Percentiles rank a stretch among this genome's conserved stretches.
Evolutionary conservation across 202 grass and related monocot genomes (phyloP).

Genomic region (Zizania palustris): DNA sequence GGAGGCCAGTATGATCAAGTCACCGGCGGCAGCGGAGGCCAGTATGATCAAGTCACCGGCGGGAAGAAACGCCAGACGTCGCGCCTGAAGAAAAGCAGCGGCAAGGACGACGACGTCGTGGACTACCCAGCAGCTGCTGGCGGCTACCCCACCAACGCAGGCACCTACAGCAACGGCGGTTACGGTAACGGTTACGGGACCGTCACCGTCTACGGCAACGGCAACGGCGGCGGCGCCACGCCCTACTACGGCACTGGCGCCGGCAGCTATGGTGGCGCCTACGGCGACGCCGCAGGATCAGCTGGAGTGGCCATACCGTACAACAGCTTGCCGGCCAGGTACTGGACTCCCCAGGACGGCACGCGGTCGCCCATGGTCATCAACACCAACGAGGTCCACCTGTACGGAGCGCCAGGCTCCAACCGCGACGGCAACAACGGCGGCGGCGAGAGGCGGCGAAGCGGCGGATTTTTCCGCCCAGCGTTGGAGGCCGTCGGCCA

Average conservation of each 20-base stretch:
- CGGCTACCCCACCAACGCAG: not conserved
- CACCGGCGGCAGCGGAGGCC: not conserved
- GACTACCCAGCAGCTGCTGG: not conserved
- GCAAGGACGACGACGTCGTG: not conserved
- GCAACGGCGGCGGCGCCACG: not conserved
- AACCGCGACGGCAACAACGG: not conserved
- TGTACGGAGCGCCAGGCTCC: not conserved
- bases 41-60: not conserved
- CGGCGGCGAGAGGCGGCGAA: not conserved
- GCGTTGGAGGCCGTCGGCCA: constrained; percentile 4
- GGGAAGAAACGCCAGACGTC: not conserved
- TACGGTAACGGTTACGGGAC: not conserved
- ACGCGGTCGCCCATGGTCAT: not conserved
- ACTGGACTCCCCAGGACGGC: not conserved
- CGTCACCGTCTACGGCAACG: not conserved
- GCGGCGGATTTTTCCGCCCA: constrained; percentile 14
- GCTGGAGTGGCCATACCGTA: not conserved
- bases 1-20: not conserved
- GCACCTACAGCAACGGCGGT: not conserved
- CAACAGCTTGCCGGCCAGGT: not conserved
- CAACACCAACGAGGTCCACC: constrained; percentile 1
- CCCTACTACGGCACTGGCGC: not conserved
- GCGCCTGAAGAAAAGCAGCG: not conserved
- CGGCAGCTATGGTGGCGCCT: not conserved
- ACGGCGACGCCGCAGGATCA: not conserved